These are phyloP conservation scores for Trichoderma aggressivum DNA, from an alignment of 2,329 filamentous ascomycete species.

Conservation along the genomic window DNA sequence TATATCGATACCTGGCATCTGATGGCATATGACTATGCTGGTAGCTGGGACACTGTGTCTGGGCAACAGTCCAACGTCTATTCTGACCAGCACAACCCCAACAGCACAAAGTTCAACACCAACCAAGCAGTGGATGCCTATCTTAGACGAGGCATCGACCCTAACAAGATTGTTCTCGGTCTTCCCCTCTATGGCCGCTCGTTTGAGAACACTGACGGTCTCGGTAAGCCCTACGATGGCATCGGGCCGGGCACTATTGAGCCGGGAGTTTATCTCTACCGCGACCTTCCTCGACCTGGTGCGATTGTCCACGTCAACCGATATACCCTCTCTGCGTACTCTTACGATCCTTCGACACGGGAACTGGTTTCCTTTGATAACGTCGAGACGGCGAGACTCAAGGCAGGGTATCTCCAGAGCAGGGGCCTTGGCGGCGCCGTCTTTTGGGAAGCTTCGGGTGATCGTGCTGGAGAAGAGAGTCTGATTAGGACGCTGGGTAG, in stretches of 20 bases:
- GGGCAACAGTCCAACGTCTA: constrained; percentile 72
- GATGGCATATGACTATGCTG: constrained; percentile 71
- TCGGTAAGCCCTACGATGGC: constrained; percentile 61
- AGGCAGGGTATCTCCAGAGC: constrained; percentile 60
- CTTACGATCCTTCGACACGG: constrained; percentile 56
- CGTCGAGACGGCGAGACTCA: constrained; percentile 53
- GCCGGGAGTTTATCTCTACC: constrained; percentile 69
- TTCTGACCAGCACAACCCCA: constrained; percentile 46
- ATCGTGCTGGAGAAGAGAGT: constrained; percentile 51
- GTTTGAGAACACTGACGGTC: constrained; percentile 64
- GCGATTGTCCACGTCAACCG: constrained; percentile 56
- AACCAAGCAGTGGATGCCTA: constrained; percentile 57
- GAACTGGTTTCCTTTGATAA: constrained; percentile 72
- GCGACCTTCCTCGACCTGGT: constrained; percentile 61
- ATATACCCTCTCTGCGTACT: constrained; percentile 63
- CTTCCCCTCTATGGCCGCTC: constrained; percentile 78
- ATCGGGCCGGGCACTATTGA: constrained; percentile 58
- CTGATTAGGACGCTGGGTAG: constrained; percentile 54
- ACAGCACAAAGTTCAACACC: constrained; percentile 66
- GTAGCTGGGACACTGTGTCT: constrained; percentile 59
- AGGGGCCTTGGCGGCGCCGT: constrained; percentile 69
- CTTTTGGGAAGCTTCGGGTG: constrained; percentile 80
- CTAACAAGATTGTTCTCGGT: constrained; percentile 68
- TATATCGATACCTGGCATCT: constrained; percentile 59
- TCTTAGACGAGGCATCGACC: constrained; percentile 51